These are phyloP conservation scores for Erysiphe pulchra DNA, from an alignment of 2,329 filamentous ascomycete genomes.

Conservation along the genomic window DNA sequence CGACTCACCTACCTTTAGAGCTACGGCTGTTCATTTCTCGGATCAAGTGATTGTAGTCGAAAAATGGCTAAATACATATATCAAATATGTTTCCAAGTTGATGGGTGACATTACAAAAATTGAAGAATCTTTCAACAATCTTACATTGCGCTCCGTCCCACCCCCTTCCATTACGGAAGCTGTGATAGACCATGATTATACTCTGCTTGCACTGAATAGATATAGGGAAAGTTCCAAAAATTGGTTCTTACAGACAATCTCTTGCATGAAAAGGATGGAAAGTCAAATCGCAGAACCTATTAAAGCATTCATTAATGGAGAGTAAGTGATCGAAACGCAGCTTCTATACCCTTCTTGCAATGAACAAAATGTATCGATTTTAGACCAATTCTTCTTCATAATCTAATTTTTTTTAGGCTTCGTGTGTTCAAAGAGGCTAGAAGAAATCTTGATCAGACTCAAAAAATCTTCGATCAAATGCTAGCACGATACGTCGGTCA, in stretches of 20 bases:
- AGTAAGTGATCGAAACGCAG: slow-evolving; percentile 16
- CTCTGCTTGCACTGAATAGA: slow-evolving; percentile 59
- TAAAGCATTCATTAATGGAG: slow-evolving; percentile 47
- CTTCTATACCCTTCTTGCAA: no score
- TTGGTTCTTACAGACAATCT: slow-evolving; percentile 58
- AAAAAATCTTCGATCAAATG: slow-evolving; percentile 62
- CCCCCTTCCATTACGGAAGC: slow-evolving; percentile 52
- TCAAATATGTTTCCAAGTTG: slow-evolving; percentile 34
- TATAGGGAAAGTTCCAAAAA: slow-evolving; percentile 70
- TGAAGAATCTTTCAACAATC: slow-evolving; percentile 54
- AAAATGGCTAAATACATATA: slow-evolving; percentile 62
- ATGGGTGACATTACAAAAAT: slow-evolving; percentile 42
- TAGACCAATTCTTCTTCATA: no score
- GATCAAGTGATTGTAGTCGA: slow-evolving; percentile 84
- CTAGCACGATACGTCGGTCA: slow-evolving; percentile 63
- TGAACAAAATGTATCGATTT: no score
- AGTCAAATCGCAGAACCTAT: slow-evolving; percentile 58
- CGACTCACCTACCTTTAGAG: slow-evolving; percentile 88
- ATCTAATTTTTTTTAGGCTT: slow-evolving; percentile 16
- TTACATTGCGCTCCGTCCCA: slow-evolving; percentile 52
- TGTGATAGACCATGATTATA: slow-evolving; percentile 85
- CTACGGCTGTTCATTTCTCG: slow-evolving; percentile 59
- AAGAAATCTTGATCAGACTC: slow-evolving; percentile 47
- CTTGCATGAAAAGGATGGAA: slow-evolving; percentile 55
- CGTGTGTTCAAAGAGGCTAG: slow-evolving; percentile 68